phyloP scores from a whole-genome alignment of 2,329 filamentous ascomycete genomes.

The Byssothecium circinans region DNA sequence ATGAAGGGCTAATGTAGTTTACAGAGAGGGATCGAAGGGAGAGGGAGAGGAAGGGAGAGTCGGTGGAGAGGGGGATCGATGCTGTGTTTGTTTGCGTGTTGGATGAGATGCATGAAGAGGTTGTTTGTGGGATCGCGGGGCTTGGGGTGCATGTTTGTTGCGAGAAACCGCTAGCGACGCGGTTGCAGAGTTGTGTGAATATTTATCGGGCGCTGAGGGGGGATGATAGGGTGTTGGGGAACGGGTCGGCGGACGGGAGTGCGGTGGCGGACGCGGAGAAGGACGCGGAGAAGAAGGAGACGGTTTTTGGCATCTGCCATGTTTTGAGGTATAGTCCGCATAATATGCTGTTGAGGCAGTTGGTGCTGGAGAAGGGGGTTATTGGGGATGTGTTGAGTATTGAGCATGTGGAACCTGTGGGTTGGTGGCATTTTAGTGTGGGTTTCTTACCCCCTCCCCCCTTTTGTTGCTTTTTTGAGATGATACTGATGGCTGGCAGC shows the following conservation, averaged over 20 bases:
- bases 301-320: conserved; percentile 87
- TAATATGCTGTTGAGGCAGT: conserved; percentile 78
- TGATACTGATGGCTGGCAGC: conserved; percentile 4
- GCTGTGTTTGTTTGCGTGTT: conserved; percentile 73
- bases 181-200: conserved; percentile 72
- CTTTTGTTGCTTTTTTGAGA: not conserved
- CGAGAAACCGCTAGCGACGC: conserved; percentile 90
- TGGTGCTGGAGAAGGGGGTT: conserved; percentile 72
- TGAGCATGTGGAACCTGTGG: conserved; percentile 91
- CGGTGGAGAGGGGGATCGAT: conserved; percentile 47
- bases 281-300: conserved; percentile 19
- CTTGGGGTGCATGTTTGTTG: conserved; percentile 81
- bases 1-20: not conserved
- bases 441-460: conserved; percentile 7
- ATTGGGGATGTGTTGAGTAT: conserved; percentile 85
- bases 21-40: conserved; percentile 53
- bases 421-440: conserved; percentile 87
- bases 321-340: conserved; percentile 92
- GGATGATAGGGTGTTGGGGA: conserved; percentile 20
- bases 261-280: conserved; percentile 10
- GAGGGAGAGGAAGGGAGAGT: conserved; percentile 34
- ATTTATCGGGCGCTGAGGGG: conserved; percentile 64
- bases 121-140: conserved; percentile 72
- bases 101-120: conserved; percentile 85
- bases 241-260: conserved; percentile 28